Evolutionary conservation across 2,329 filamentous ascomycete species (phyloP).

Genomic region (Penicillium hordei): DNA sequence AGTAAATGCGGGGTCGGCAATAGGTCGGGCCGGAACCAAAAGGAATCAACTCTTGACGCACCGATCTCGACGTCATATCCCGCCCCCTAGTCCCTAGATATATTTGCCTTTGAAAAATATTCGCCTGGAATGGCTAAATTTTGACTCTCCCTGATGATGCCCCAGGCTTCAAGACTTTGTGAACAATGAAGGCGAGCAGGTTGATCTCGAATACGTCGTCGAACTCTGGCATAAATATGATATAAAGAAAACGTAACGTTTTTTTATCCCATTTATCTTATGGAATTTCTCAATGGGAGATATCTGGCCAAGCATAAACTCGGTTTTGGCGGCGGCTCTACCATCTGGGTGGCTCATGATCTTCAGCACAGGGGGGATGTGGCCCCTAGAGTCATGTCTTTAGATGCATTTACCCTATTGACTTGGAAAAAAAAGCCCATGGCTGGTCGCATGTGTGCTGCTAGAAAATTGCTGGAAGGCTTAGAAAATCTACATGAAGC

Average conservation of each 20-base stretch:
- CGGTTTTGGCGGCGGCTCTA: conserved; percentile 25
- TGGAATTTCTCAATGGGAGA: conserved; percentile 22
- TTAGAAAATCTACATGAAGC: neutral
- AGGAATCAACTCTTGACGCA: neutral
- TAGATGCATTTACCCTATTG: conserved; percentile 11
- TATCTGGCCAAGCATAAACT: conserved; percentile 29
- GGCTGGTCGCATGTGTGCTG: conserved; percentile 29
- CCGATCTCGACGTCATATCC: too few species aligned
- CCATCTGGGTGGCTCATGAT: conserved; percentile 29
- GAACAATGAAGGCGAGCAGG: conserved; percentile 14
- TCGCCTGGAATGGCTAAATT: too few species aligned
- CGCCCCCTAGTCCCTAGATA: too few species aligned
- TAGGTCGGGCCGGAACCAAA: neutral
- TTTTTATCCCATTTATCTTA: conserved; percentile 20
- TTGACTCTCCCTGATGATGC: neutral
- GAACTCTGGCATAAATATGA: conserved; percentile 24
- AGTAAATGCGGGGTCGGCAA: neutral
- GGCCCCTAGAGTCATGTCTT: conserved; percentile 24
- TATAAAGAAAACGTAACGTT: conserved; percentile 7
- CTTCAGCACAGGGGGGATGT: conserved; percentile 21
- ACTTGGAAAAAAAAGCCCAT: conserved; percentile 18
- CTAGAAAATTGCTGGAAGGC: conserved; percentile 24
- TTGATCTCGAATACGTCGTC: conserved; percentile 16
- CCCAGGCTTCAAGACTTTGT: conserved; percentile 16
- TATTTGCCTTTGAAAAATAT: too few species aligned